Base-by-base conservation (phyloP, 768 basidiomycete genomes). In the Ramaria rubella region DNA sequence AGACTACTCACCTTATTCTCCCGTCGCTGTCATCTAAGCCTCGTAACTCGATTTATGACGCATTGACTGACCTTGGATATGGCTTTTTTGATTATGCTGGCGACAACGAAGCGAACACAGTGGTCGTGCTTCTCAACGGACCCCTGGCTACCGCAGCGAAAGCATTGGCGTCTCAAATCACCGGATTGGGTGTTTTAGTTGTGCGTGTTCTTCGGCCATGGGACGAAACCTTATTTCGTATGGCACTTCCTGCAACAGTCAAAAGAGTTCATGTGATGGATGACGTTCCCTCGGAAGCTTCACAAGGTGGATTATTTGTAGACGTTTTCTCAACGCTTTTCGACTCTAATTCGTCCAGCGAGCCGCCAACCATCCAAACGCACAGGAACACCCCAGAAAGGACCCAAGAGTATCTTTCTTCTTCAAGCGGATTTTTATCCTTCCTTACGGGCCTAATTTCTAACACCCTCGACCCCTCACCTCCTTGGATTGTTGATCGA, bases 121-220 rank as follows among this genome's bases (percentile, higher is more conserved):
- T 86, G 49, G 59, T 94, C 59, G 82, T 94, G 44, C 60, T 86
- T 21, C 73, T 85, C 58, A 94, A 94, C 62, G 83, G 91, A 0
- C 85, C 88, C 2, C 69, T 90, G 34, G 86, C 90, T n/a, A 72
- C 83, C 34, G 72, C 74, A 31, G 79, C 83, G 21, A 80, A 82
- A 61, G 76, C 80, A 1, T 67, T 83, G 11, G 76, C 78, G 12
- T 59, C 66, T 36, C 70, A 67, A 36, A 63, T 69, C 0, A 60
- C 73, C 8, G 81, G 83, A 11, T 68, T 91, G 9, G 90, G 83
- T 2, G 76, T 86, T 1, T 73, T 94, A 55, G 70, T 79, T 44
- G 85, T 92, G 52, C 85, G 87, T 60, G 83, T 90, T n/a, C 75
- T 91, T 52, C 81, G 88, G 46, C 89, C 93, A 23, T 94, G 93